Evolutionary conservation across 331 rosid species (phyloP), one percentile per base, ranked within the genome.

Genomic region (Ulmus americana): DNA sequence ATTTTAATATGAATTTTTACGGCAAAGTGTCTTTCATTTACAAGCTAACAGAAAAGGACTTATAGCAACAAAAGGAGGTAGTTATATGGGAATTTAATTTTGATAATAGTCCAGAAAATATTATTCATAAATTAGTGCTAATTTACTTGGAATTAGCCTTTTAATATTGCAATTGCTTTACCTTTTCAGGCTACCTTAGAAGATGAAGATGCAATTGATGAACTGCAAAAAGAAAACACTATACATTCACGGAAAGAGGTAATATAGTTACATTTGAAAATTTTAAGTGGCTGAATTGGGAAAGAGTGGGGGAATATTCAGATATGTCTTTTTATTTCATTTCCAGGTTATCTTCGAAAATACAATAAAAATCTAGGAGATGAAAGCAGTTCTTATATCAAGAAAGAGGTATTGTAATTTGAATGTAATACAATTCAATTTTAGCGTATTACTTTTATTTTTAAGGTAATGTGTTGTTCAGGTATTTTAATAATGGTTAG

Each of bases 41-140:
- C 79, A 88, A 90, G 80, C 64, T 72, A 14, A 61, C 41, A 46
- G 81, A 84, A 63, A 78, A 55, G 10, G 85, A 70, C 64, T 45
- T 70, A 55, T 76, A 69, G 65, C 58, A 35, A 38, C 80, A 74
- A 55, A 75, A 73, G 28, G 76, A 78, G 85, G 85, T 84, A 65
- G 41, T 45, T 59, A 10, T 59, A 10, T 74, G 66, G 64, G 68
- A 47, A 61, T 55, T 61, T 12, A 45, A 59, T 13, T 15, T 39
- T 10, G 22, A 39, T 59, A 56, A 18, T 58, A 50, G 52, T 55
- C 38, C 45, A 18, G 44, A 62, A 38, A 39, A 65, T 59, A 61
- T 61, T 56, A 56, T 59, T 56, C 3, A 7, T 54, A 51, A 75
- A 54, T 14, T 11, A 22, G 45, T 41, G 5, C 8, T 69, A 62